Percentiles rank a stretch among this genome's conserved stretches.
phyloP scores from a whole-genome alignment of 2,329 filamentous ascomycete genomes.

The Xylariomycetidae sp. region DNA sequence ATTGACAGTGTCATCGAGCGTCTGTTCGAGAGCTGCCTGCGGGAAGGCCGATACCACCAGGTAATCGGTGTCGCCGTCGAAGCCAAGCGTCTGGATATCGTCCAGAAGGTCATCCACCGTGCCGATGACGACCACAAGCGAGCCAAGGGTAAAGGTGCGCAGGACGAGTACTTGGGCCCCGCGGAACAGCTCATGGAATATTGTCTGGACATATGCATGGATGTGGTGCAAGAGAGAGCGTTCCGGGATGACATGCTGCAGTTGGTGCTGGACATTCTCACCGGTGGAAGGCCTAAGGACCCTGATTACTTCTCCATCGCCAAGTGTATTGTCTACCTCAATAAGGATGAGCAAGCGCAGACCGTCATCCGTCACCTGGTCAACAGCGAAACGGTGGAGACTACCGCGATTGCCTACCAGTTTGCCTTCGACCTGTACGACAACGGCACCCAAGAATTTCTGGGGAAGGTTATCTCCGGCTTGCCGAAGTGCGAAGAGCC shows the following conservation, averaged over 20 bases:
- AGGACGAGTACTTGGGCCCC: slow-evolving; percentile 46
- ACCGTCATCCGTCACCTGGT: slow-evolving; percentile 79
- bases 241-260: slow-evolving; percentile 79
- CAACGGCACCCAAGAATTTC: slow-evolving; percentile 95
- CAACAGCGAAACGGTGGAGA: slow-evolving; percentile 68
- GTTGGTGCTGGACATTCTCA: slow-evolving; percentile 85
- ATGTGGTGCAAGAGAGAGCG: slow-evolving; percentile 87
- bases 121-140: slow-evolving; percentile 82
- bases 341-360: slow-evolving; percentile 86
- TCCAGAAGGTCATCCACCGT: slow-evolving; percentile 79
- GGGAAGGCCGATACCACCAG: slow-evolving; percentile 82
- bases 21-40: slow-evolving; percentile 85
- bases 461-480: slow-evolving; percentile 80
- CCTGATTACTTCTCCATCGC: slow-evolving; percentile 98
- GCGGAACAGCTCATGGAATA: slow-evolving; percentile 97
- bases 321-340: slow-evolving; percentile 93
- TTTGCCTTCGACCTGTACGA: slow-evolving; percentile 98
- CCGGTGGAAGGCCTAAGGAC: slow-evolving; percentile 72
- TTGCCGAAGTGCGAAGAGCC: slow-evolving; percentile 53
- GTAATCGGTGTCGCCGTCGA: slow-evolving; percentile 96
- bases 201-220: slow-evolving; percentile 92
- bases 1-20: slow-evolving; percentile 80
- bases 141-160: slow-evolving; percentile 53
- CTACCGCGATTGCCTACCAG: slow-evolving; percentile 85
- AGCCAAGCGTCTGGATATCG: slow-evolving; percentile 82